Conservation (phyloP, 2,329 filamentous ascomycete species). For the Colletotrichum sp. region DNA sequence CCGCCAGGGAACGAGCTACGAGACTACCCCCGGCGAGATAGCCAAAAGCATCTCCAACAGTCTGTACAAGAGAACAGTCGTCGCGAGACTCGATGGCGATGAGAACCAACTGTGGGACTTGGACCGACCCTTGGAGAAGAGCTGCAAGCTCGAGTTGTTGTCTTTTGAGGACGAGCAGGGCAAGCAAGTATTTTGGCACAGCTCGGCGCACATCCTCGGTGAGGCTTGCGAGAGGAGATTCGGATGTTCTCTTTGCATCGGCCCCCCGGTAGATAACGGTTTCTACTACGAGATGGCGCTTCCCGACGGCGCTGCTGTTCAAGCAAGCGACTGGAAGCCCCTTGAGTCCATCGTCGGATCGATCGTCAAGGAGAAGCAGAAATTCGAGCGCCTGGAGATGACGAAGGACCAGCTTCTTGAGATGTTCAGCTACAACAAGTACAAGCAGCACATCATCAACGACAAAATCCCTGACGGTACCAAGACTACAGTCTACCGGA, state of each 20-base stretch:
- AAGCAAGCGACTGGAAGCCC: constrained; percentile 80
- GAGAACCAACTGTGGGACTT: constrained; percentile 84
- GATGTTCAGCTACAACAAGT: constrained; percentile 92
- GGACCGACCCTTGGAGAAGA: constrained; percentile 86
- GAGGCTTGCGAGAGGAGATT: constrained; percentile 92
- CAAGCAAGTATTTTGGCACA: constrained; percentile 98
- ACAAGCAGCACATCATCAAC: constrained; percentile 97
- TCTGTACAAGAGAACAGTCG: constrained; percentile 83
- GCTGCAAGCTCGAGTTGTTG: constrained; percentile 83
- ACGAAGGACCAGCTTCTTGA: constrained; percentile 91
- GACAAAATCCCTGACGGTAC: constrained; percentile 90
- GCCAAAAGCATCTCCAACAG: constrained; percentile 83
- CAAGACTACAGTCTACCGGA: constrained; percentile 92
- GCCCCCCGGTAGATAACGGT: constrained; percentile 87
- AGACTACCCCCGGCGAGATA: constrained; percentile 85
- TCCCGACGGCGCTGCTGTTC: constrained; percentile 72
- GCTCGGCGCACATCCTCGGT: constrained; percentile 88
- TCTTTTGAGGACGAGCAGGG: constrained; percentile 80
- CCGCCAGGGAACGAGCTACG: constrained; percentile 81
- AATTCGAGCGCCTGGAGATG: constrained; percentile 87
- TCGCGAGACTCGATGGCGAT: constrained; percentile 82
- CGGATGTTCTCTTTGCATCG: constrained; percentile 91
- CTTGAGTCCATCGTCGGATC: constrained; percentile 80
- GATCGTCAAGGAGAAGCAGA: constrained; percentile 96
- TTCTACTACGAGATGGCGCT: constrained; percentile 85